Evolutionary conservation across 495 filamentous ascomycete species (phyloP), one percentile per base, ranked within the genome.

Genomic region (Eremomyces bilateralis): DNA sequence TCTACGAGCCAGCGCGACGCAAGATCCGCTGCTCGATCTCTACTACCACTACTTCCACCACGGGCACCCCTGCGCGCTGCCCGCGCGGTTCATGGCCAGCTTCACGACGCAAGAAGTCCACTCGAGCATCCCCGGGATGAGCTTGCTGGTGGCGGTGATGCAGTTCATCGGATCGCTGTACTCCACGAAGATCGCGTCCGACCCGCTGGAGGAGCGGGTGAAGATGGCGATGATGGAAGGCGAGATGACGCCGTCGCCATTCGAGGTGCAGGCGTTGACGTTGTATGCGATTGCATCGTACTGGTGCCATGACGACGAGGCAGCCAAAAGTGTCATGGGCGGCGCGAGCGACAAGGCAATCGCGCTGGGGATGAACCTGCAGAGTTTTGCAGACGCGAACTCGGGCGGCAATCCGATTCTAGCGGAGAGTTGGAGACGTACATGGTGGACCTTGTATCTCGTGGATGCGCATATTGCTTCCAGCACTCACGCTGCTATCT

Each of bases 391-490:
- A 2, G 41, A 41, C 2, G 41, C 46, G 3, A 56, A 66, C 46
- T 52, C 60, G 24, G 51, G 52, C 10, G 40, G 51, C 2, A 61
- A 72, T 37, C 59, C 60, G 1, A 55, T 79, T 6, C 50, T 74
- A 3, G 71, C 67, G 17, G 82, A 92, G 47, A 76, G 73, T 45
- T 69, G 79, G 64, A 63, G 82, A 16, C 65, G 82, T 22, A 90
- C 80, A 10, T 90, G 80, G 82, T 92, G 82, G 82, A 78, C 88
- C 42, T 49, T 91, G 21, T 90, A 74, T 46, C 64, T 84, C 30
- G 64, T 81, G 4, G 81, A 91, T 44, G 60, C 54, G 11, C 51
- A 66, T 40, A 43, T 67, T 34, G 64, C 65, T 5, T 59, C 44
- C 2, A 43, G 48, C 18, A 43, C 44, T 29, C 44, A 48, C 55